Evolutionary conservation across 2,329 filamentous ascomycete genomes (phyloP).

Genomic region (Grosmannia huntii): DNA sequence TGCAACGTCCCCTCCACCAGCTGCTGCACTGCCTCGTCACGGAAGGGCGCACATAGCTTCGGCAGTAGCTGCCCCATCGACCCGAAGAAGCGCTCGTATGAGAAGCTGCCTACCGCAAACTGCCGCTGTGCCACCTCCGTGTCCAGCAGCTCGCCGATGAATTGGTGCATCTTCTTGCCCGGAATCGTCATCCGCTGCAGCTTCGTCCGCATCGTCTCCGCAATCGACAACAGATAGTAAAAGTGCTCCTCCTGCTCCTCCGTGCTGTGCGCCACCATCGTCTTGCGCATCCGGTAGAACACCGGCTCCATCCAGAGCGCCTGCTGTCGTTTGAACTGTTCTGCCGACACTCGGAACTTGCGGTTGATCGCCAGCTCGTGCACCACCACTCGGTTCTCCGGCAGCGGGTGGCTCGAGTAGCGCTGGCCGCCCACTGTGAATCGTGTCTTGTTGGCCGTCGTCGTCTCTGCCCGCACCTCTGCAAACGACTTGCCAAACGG

Average conservation of each 20-base stretch:
- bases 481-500: constrained; percentile 1
- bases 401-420: constrained; percentile 34
- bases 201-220: constrained; percentile 57
- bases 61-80: constrained; percentile 65
- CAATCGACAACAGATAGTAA: constrained; percentile 56
- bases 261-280: constrained; percentile 51
- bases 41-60: constrained; percentile 66
- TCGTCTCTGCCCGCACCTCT: neutral
- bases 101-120: constrained; percentile 60
- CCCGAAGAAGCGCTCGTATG: constrained; percentile 67
- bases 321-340: constrained; percentile 46
- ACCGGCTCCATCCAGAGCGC: constrained; percentile 33
- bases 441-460: neutral
- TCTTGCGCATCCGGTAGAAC: constrained; percentile 47
- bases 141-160: constrained; percentile 66
- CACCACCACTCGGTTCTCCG: constrained; percentile 61
- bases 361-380: constrained; percentile 72
- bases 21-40: constrained; percentile 63
- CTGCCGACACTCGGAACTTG: constrained; percentile 58
- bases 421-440: constrained; percentile 15
- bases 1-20: constrained; percentile 49
- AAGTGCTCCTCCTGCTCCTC: constrained; percentile 53
- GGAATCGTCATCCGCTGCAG: constrained; percentile 58
- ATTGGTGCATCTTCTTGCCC: constrained; percentile 58
- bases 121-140: constrained; percentile 57